A percentile compares a stretch with the other conserved stretches of the same genome.
phyloP scores from a whole-genome alignment of 345 rosid species.

The Gossypium ekmanianum region DNA sequence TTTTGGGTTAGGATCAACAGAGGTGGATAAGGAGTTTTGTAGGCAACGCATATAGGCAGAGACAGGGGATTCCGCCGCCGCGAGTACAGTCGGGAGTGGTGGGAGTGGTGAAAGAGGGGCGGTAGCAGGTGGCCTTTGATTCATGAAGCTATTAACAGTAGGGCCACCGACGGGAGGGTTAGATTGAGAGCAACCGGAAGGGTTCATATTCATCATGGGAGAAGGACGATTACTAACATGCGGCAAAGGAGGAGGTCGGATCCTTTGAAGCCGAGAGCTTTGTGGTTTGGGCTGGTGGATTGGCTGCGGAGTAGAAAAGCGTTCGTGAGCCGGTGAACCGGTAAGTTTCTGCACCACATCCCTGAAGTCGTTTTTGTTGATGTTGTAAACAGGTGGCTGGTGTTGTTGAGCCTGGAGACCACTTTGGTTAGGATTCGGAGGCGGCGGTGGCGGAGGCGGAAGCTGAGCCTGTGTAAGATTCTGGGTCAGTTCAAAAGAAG shows the following conservation, averaged over 20 bases:
- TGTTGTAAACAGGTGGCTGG: conserved; percentile 88
- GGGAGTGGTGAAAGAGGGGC: conserved; percentile 67
- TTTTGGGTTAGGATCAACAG: conserved; percentile 44
- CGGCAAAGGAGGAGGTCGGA: conserved; percentile 91
- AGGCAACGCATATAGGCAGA: conserved; percentile 76
- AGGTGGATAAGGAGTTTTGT: conserved; percentile 44
- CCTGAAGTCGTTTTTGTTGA: conserved; percentile 86
- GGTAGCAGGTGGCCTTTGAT: conserved; percentile 25
- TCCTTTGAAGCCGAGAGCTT: conserved; percentile 84
- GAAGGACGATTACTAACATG: conserved; percentile 74
- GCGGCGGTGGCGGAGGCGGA: conserved; percentile 20
- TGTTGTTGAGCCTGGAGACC: conserved; percentile 45
- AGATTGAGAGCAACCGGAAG: conserved; percentile 9
- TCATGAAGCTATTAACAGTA: conserved; percentile 24
- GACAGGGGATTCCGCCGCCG: conserved; percentile 70
- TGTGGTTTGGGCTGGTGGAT: conserved; percentile 69
- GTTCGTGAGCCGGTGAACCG: conserved; percentile 84
- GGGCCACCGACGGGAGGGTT: not conserved
- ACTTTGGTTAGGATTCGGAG: conserved; percentile 22
- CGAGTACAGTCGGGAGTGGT: conserved; percentile 60
- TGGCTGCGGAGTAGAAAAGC: conserved; percentile 69
- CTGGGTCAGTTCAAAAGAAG: conserved; percentile 32
- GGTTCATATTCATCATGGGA: conserved; percentile 38
- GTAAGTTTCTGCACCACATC: conserved; percentile 97
- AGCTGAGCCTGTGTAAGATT: not conserved